phyloP scores from a whole-genome alignment of 1,284 basidiomycete genomes.

The Ustilago sp. region DNA sequence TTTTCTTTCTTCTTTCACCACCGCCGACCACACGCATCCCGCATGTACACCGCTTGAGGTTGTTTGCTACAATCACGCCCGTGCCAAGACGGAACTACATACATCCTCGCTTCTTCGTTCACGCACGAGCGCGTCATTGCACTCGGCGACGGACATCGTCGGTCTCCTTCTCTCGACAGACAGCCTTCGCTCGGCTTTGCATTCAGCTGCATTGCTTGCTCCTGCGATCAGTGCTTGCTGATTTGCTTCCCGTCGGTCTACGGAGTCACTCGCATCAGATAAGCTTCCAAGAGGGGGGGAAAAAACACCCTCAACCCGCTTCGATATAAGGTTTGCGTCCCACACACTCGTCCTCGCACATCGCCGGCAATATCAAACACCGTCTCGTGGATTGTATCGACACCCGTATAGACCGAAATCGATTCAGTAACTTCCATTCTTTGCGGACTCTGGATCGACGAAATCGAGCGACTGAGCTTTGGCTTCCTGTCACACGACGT shows the following conservation, averaged over 20 bases:
- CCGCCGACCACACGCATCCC: neutral
- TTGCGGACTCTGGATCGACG: neutral
- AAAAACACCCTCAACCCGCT: conserved; percentile 14
- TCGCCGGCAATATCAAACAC: neutral
- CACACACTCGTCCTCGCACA: conserved; percentile 1
- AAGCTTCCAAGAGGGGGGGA: neutral
- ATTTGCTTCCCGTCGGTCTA: conserved; percentile 15
- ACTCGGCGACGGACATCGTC: neutral
- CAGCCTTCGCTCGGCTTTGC: neutral
- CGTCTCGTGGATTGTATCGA: neutral
- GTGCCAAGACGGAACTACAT: conserved; percentile 15
- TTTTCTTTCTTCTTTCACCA: neutral
- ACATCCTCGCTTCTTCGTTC: neutral
- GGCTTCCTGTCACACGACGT: neutral
- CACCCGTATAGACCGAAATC: neutral
- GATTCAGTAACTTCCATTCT: neutral
- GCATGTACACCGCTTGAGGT: neutral
- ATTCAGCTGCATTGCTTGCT: neutral
- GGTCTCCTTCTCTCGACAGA: conserved; percentile 3
- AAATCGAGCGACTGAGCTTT: neutral
- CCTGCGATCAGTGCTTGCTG: neutral
- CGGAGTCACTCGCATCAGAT: conserved; percentile 5
- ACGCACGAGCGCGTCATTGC: neutral
- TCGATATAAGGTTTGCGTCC: conserved; percentile 24
- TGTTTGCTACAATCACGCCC: conserved; percentile 9